These are phyloP conservation scores for Scedosporium aurantiacum DNA, from an alignment of 2,329 filamentous ascomycete genomes.

Conservation along the genomic window DNA sequence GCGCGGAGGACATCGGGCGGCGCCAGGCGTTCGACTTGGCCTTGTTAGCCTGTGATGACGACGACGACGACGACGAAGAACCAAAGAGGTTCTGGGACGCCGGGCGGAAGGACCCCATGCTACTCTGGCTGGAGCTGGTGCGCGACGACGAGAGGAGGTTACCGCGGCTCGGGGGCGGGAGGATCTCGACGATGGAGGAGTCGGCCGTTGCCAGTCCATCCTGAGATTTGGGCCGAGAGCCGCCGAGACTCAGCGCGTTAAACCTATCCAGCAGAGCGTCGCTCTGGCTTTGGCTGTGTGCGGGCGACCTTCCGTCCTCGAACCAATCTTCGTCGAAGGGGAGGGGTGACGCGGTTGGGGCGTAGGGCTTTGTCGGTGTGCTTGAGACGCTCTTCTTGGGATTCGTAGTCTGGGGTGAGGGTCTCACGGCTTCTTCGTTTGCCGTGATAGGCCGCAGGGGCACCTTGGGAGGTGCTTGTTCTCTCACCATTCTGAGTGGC, in stretches of 20 bases:
- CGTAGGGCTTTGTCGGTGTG: conserved; percentile 15
- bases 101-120: conserved; percentile 9
- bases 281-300: conserved; percentile 8
- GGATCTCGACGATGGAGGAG: conserved; percentile 10
- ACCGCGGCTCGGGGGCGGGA: conserved; percentile 5
- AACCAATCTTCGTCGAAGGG: conserved; percentile 5
- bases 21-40: conserved; percentile 5
- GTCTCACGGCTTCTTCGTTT: conserved; percentile 17
- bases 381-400: conserved; percentile 21
- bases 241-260: conserved; percentile 10
- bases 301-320: conserved; percentile 14
- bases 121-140: conserved; percentile 5
- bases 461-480: conserved; percentile 33
- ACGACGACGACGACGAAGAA: conserved; percentile 12
- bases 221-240: conserved; percentile 4
- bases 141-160: background rate
- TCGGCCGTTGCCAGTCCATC: conserved; percentile 7
- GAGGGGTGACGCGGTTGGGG: conserved; percentile 8
- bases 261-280: conserved; percentile 11
- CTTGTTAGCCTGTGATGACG: conserved; percentile 8
- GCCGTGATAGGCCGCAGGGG: conserved; percentile 27
- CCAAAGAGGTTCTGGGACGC: conserved; percentile 5
- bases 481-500: conserved; percentile 31
- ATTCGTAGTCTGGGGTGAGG: conserved; percentile 20
- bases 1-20: conserved; percentile 33